Evolutionary conservation across 1,284 basidiomycete genomes (phyloP).

Genomic region (Apiotrichum porosum): DNA sequence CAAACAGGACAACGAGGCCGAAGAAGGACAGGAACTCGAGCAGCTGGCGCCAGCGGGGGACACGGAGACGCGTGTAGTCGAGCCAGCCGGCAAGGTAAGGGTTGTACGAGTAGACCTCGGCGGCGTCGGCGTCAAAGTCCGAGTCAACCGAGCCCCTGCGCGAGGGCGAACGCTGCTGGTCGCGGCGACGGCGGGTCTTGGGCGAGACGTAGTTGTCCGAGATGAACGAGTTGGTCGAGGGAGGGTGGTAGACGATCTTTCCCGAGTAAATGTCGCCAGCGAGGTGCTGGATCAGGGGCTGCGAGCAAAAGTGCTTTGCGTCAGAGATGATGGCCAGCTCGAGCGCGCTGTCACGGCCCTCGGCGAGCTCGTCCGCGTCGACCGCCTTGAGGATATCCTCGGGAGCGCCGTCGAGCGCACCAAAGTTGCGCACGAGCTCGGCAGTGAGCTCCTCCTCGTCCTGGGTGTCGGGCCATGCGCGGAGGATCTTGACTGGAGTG

Average conservation of each 20-base stretch:
- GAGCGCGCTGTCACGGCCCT: constrained; percentile 64
- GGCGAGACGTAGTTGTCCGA: constrained; percentile 70
- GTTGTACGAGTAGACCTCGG: constrained; percentile 61
- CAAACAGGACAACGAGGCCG: constrained; percentile 62
- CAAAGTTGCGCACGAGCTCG: constrained; percentile 72
- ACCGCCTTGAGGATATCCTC: constrained; percentile 62
- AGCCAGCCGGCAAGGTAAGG: constrained; percentile 67
- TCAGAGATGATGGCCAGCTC: constrained; percentile 80
- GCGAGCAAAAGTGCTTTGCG: constrained; percentile 71
- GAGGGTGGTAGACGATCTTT: constrained; percentile 51
- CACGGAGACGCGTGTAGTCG: constrained; percentile 69
- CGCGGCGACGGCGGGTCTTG: constrained; percentile 20
- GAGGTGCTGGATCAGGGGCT: constrained; percentile 73
- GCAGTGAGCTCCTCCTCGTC: constrained; percentile 64
- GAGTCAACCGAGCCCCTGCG: background rate
- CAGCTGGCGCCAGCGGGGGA: constrained; percentile 72
- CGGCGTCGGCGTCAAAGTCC: constrained; percentile 18
- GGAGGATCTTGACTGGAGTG: constrained; percentile 63
- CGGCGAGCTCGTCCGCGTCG: constrained; percentile 54
- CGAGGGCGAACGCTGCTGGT: background rate
- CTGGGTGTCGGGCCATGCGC: constrained; percentile 58
- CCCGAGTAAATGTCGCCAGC: constrained; percentile 74
- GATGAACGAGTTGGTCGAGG: constrained; percentile 64
- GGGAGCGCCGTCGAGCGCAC: constrained; percentile 72
- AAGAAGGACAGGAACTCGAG: constrained; percentile 71